Conservation (phyloP, 805 yeast genomes). For the Metschnikowia dekortorum region DNA sequence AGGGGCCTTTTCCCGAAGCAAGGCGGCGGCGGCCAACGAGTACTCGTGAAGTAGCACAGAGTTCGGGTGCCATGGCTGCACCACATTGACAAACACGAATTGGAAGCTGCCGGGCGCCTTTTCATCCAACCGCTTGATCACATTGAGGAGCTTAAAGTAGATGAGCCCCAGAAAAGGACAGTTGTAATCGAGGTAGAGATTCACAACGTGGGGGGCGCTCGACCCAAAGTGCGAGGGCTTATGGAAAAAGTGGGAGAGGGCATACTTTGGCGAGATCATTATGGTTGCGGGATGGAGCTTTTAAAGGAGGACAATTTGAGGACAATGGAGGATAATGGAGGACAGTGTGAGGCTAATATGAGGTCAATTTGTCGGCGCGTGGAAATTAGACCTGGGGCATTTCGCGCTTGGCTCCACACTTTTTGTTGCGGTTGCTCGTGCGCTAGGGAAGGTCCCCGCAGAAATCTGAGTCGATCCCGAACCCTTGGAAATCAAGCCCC, state of each 20-base stretch:
- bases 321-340: too few relatives aligned
- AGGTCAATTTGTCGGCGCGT: background rate
- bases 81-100: conserved; percentile 63
- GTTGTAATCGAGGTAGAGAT: conserved; percentile 67
- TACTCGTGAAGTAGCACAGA: conserved; percentile 68
- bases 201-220: conserved; percentile 44
- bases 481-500: conserved; percentile 9
- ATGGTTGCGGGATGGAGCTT: background rate
- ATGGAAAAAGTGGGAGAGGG: conserved; percentile 33
- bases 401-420: conserved; percentile 4
- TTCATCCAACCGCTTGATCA: conserved; percentile 49
- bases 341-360: too few relatives aligned
- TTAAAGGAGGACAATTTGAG: too few relatives aligned
- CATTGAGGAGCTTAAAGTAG: conserved; percentile 49
- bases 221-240: conserved; percentile 16
- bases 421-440: background rate
- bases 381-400: background rate
- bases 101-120: conserved; percentile 49
- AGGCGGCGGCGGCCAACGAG: conserved; percentile 63
- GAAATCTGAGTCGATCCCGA: conserved; percentile 1
- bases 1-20: conserved; percentile 39
- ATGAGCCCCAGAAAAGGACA: conserved; percentile 72
- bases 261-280: conserved; percentile 43
- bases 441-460: background rate
- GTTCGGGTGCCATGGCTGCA: conserved; percentile 91